phyloP scores from a whole-genome alignment of 306 rosid genomes.

The Citrullus colocynthis region DNA sequence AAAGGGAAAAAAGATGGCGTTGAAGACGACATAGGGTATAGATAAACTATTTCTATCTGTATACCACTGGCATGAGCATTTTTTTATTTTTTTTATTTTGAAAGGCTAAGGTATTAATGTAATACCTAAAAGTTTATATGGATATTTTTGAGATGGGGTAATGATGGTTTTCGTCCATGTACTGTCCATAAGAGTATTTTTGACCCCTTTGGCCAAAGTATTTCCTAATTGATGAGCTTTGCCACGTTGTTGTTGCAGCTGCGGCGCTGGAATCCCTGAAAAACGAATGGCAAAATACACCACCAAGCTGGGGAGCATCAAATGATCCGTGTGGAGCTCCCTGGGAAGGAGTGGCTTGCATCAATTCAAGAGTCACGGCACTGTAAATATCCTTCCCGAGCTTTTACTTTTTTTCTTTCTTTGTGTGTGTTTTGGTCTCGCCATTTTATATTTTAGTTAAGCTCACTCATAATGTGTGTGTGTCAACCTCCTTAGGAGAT shows the following conservation, averaged over 20 bases:
- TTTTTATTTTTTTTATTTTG: too few relatives aligned
- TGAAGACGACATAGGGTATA: too few relatives aligned
- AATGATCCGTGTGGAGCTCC: slow-evolving; percentile 60
- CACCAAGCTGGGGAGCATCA: slow-evolving; percentile 79
- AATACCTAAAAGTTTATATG: too few relatives aligned
- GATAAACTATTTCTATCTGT: too few relatives aligned
- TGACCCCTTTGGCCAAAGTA: not conserved
- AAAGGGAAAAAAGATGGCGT: too few relatives aligned
- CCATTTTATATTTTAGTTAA: not conserved
- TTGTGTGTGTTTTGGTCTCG: not conserved
- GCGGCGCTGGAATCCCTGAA: slow-evolving; percentile 46
- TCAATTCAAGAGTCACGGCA: slow-evolving; percentile 61
- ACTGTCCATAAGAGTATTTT: too few relatives aligned
- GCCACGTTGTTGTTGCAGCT: slow-evolving; percentile 28
- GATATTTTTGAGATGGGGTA: too few relatives aligned
- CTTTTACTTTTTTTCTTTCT: not conserved
- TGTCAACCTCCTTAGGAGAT: slow-evolving; percentile 23
- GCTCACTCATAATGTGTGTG: not conserved
- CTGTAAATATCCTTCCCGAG: slow-evolving; percentile 25
- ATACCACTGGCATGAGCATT: too few relatives aligned
- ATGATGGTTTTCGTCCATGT: too few relatives aligned
- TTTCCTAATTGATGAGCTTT: not conserved
- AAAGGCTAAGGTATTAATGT: too few relatives aligned
- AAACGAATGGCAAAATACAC: slow-evolving; percentile 44
- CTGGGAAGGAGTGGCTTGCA: slow-evolving; percentile 93